These are phyloP conservation scores for Aureobasidium uvarum DNA, from an alignment of 2,329 filamentous ascomycete genomes.

Conservation along the genomic window DNA sequence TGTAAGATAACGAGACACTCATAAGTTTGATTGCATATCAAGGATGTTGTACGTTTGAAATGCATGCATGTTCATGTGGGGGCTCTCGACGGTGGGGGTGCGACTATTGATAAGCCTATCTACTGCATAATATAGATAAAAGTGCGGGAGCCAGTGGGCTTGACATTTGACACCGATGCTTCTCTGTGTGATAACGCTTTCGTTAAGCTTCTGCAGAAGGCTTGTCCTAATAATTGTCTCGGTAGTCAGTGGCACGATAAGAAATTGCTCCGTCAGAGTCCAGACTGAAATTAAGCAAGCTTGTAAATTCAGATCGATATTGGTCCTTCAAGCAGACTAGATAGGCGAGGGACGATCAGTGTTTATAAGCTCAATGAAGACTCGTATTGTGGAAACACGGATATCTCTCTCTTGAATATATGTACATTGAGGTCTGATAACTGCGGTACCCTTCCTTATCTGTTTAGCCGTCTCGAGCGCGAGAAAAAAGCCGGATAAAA, in stretches of 20 bases:
- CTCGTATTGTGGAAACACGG: background rate
- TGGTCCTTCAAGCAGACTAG: background rate
- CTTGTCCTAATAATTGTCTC: constrained; percentile 3
- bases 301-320: background rate
- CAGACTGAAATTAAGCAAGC: background rate
- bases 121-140: background rate
- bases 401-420: background rate
- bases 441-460: background rate
- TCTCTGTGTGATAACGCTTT: background rate
- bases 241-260: constrained; percentile 6
- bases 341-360: background rate
- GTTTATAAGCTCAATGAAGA: background rate
- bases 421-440: background rate
- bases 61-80: background rate
- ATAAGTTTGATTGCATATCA: background rate
- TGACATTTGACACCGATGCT: constrained; percentile 14
- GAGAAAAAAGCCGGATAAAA: background rate
- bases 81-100: background rate
- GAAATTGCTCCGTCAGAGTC: background rate
- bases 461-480: background rate
- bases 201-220: constrained; percentile 19
- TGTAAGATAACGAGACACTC: background rate
- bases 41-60: background rate
- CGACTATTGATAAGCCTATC: background rate
- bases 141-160: background rate